phyloP scores from a whole-genome alignment of 345 rosid genomes.

The Dipteronia dyeriana region DNA sequence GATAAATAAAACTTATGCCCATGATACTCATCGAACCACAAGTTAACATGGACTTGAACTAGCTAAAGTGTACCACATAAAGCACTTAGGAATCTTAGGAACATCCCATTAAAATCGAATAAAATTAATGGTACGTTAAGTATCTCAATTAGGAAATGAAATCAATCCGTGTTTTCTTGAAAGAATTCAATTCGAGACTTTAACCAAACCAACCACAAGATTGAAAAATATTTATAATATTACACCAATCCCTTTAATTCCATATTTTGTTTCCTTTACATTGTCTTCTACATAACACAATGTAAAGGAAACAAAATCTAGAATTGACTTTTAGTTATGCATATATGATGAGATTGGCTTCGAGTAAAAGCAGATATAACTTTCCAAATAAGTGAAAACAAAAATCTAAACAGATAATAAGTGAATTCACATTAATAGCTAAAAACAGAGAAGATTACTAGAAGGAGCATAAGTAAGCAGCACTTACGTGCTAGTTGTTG shows the following conservation, averaged over 20 bases:
- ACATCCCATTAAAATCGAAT: background rate
- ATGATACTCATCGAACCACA: background rate
- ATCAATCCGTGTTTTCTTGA: background rate
- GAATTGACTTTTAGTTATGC: background rate
- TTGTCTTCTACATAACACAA: background rate
- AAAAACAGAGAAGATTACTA: background rate
- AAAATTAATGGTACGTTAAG: background rate
- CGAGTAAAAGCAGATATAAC: background rate
- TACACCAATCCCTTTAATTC: background rate
- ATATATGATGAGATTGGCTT: background rate
- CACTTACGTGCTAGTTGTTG: constrained; percentile 92
- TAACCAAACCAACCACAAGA: background rate
- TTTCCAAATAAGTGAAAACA: background rate
- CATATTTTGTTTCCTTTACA: background rate
- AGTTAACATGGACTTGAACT: constrained; percentile 4
- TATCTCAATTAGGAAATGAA: background rate
- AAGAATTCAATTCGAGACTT: background rate
- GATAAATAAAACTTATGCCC: background rate
- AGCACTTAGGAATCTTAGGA: background rate
- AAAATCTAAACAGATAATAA: background rate
- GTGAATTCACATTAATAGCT: background rate
- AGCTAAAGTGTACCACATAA: background rate
- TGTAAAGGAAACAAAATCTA: background rate
- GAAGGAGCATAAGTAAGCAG: constrained; percentile 4
- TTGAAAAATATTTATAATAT: background rate